Evolutionary conservation across 176 grass and related monocot species (phyloP), one percentile per base, ranked within the genome.

Genomic region (Thalia dealbata): DNA sequence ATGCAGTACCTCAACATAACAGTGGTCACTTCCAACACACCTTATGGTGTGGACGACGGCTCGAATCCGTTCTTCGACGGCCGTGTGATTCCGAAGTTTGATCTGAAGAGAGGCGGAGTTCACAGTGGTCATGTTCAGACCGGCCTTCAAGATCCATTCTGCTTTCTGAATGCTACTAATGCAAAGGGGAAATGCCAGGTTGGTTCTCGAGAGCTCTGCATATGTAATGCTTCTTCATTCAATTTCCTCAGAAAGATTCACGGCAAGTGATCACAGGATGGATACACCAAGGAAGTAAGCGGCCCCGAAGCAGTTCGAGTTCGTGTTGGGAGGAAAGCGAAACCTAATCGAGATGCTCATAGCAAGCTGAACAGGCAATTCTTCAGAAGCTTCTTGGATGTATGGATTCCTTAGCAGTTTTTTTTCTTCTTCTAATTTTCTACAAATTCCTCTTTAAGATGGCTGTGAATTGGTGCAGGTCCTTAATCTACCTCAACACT

Each of bases 91-190:
- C 86, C 91, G 14, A 87, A 84, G 67, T 93, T 84, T 55, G 25
- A 76, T 79, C 71, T 93, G 45, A 16, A 45, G 18, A 75, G 76
- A n/a, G 76, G 70, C 67, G 84, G 84, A 2, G 82, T 93, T 18
- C 86, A 93, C 21, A 87, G 91, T 55, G 86, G 91, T 19, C 84
- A 93, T 84, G 86, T 89, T 87, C 84, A 87, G 72, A 85, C 67
- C 41, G 91, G 81, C 35, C 38, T 87, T 6, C 11, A 78, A 48
- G 81, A 89, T 76, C 60, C 69, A 38, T 89, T 93, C 48, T 93
- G 91, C 28, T 19, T 81, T 26, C 68, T 75, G 54, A 73, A 82
- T 62, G 81, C 62, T 43, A 76, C 56, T 30, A n/a, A n/a, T n/a
- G 24, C 23, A 7, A 89, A 78, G 84, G 86, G 84, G 23, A 87